Evolutionary conservation across 129 eudicot genomes (phyloP), one percentile per base, ranked within the genome.

Genomic region (Artemisia argyi): DNA sequence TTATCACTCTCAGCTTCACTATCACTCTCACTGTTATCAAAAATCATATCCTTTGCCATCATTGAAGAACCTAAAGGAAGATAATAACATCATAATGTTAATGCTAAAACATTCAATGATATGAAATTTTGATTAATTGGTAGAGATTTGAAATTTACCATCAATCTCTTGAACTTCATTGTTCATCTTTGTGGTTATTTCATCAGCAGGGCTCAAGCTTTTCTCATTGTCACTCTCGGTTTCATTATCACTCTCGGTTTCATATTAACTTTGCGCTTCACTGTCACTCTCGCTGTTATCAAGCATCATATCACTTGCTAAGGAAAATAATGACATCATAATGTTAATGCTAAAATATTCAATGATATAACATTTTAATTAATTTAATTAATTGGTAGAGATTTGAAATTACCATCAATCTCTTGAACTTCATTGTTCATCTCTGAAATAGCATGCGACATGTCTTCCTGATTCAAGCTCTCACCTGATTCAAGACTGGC

Each of bases 361-460:
- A 11, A 32, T 14, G 18, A 32, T 55, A 28, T 4, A 11, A 18
- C 7, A 17, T 14, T 7, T 55, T 7, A 10, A 55, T 3, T 14
- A 13, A 55, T 7, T 55, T 7, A 10, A 55, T 3, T 14, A 13
- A 55, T 7, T 55, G 24, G 18, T 32, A 32, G 39, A 32, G 39
- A 5, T 55, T 39, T 58, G 7, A 47, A 48, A n/a, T 16, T 79
- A 79, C 83, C 83, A 60, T 66, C 66, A 47, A n/a, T 16, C 16
- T 72, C 54, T 72, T 26, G 30, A 26, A 26, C 30, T 26, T 35
- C 44, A 35, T 35, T 35, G 44, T 35, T 35, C 44, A 35, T 35
- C 44, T 35, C 44, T 35, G 44, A 35, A 35, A 35, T 9, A 35
- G 44, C 55, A 60, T 44, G 24, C 19, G 39, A 1, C 3, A 8